These are phyloP conservation scores for Crithidia bombi DNA, from an alignment of 208 protist genomes.

Conservation along the genomic window DNA sequence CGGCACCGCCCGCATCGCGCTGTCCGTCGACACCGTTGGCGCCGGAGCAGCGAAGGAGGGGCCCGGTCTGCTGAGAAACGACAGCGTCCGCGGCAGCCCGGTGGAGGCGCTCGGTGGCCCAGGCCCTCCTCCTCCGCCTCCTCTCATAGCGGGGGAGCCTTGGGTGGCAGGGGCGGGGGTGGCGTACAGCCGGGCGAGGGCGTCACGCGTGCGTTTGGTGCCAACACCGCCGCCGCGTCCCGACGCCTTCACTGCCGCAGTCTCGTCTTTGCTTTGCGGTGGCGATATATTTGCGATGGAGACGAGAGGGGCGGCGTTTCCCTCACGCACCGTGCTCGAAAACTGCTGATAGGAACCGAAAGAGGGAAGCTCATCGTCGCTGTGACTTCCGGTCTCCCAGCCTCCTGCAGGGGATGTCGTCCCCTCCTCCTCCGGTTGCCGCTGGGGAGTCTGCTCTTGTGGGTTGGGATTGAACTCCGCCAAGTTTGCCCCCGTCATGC, in stretches of 20 bases:
- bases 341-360: neutral
- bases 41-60: conserved; percentile 1
- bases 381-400: neutral
- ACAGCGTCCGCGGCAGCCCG: neutral
- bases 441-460: neutral
- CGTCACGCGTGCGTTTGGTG: conserved; percentile 31
- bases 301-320: neutral
- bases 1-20: neutral
- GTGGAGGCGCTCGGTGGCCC: neutral
- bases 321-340: neutral
- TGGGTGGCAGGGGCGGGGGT: neutral
- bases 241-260: neutral
- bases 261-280: neutral
- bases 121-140: neutral
- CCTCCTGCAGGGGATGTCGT: neutral
- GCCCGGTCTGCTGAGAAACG: conserved; percentile 3
- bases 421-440: neutral
- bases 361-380: neutral
- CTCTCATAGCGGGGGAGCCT: neutral
- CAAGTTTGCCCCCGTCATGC: conserved; percentile 6
- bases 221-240: conserved; percentile 4
- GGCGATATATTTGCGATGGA: neutral
- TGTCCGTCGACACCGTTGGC: neutral
- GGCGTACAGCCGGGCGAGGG: conserved; percentile 30
- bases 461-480: neutral